These are phyloP conservation scores for Colletotrichum sp. DNA, from an alignment of 2,329 filamentous ascomycete species.

Conservation along the genomic window DNA sequence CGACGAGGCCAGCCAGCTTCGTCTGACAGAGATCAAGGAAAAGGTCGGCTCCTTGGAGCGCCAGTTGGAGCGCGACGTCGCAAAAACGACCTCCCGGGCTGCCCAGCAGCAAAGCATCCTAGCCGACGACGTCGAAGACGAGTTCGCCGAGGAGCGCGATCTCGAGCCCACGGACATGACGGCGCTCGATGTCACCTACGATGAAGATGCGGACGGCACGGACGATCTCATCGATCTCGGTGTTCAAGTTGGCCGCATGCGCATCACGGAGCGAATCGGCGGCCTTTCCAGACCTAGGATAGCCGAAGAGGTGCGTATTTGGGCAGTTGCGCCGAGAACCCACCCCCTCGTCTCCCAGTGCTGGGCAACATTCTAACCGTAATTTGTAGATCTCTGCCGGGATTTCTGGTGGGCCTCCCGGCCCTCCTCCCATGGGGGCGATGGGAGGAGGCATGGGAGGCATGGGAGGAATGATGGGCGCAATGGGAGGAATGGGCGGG, in stretches of 20 bases:
- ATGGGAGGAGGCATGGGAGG: constrained; percentile 6
- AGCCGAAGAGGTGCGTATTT: constrained; percentile 66
- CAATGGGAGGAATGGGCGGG: constrained; percentile 15
- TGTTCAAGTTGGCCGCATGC: constrained; percentile 72
- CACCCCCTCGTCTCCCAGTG: background rate
- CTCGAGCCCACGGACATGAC: constrained; percentile 68
- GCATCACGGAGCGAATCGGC: constrained; percentile 75
- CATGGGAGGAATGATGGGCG: constrained; percentile 13
- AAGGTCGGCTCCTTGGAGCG: constrained; percentile 75
- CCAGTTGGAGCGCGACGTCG: constrained; percentile 71
- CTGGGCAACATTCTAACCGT: background rate
- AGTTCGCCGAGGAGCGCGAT: constrained; percentile 63
- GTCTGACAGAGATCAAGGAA: constrained; percentile 78
- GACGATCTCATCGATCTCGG: constrained; percentile 75
- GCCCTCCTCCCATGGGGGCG: constrained; percentile 3
- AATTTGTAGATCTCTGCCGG: constrained; percentile 36
- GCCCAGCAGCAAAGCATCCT: constrained; percentile 41
- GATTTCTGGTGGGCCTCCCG: constrained; percentile 26
- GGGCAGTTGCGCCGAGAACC: too few species aligned
- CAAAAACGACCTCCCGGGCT: constrained; percentile 42
- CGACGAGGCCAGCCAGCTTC: constrained; percentile 72
- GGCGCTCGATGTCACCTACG: constrained; percentile 70
- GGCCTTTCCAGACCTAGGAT: constrained; percentile 74
- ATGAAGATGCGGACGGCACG: constrained; percentile 59
- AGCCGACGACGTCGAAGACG: constrained; percentile 57